These are phyloP conservation scores for Populus trichocarpa DNA, from an alignment of 441 rosid species.

Conservation along the genomic window DNA sequence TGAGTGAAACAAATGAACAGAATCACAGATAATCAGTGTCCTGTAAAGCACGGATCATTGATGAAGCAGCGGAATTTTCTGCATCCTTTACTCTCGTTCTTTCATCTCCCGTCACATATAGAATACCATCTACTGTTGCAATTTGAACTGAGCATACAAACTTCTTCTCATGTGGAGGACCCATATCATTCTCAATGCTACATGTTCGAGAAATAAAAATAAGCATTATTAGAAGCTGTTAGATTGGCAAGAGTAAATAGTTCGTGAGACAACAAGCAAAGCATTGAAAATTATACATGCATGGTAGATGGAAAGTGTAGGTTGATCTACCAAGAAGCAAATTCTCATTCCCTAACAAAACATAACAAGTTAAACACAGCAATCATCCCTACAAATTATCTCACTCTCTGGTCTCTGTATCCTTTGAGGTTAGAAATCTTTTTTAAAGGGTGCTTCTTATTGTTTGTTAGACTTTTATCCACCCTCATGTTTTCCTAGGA, in stretches of 20 bases:
- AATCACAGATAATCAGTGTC: conserved; percentile 29
- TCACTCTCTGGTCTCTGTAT: background rate
- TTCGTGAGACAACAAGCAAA: background rate
- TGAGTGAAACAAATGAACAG: background rate
- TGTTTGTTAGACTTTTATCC: background rate
- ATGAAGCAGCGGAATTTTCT: conserved; percentile 68
- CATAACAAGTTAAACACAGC: background rate
- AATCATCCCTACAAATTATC: background rate
- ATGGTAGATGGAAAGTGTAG: background rate
- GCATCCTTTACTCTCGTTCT: conserved; percentile 51
- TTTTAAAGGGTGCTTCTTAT: background rate
- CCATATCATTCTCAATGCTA: conserved; percentile 56
- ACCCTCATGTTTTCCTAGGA: background rate
- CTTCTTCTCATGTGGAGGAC: conserved; percentile 41
- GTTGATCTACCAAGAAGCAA: background rate
- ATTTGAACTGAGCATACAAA: conserved; percentile 51
- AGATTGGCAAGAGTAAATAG: background rate
- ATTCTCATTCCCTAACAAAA: background rate
- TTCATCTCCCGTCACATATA: conserved; percentile 45
- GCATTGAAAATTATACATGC: background rate
- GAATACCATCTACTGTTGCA: conserved; percentile 27
- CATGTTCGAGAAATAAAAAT: conserved; percentile 19
- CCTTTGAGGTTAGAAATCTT: background rate
- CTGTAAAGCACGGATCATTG: conserved; percentile 46
- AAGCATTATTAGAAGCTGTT: background rate